Evolutionary conservation across 2,329 filamentous ascomycete genomes (phyloP), one percentile per base, ranked within the genome.

Genomic region (Trichoderma hamatum): DNA sequence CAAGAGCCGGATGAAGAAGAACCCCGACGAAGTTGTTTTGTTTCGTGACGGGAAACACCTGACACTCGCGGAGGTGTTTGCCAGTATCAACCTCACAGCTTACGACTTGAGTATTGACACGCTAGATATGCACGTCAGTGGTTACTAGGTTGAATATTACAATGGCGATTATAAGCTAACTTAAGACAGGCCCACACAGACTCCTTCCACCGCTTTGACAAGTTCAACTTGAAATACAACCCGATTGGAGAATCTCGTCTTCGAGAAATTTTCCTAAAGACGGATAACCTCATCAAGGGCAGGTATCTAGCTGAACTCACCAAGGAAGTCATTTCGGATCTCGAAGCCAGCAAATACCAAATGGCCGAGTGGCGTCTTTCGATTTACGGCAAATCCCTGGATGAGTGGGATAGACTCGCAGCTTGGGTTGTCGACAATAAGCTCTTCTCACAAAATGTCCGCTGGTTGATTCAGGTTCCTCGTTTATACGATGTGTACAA

Each of bases 1-100:
- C 84, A 99, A 99, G 82, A 97, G 94, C 81, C 99, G 99, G 82
- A 97, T 99, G 93, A 98, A 97, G 86, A 99, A 97, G 80, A 96
- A 88, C 21, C 94, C 94, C 0, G 92, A 98, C 75, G 96, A 99
- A 81, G 89, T 96, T 36, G 96, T 99, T 7, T 86, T 99, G 55
- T 96, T 90, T 79, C 88, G 96, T 77, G 96, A 99, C 79, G 95
- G 92, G 70, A 97, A 95, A 79, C 89, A 97, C 79, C 84, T 99
- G 74, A 98, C 96, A 0, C 82, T 99, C 70, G 89, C 89, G 69
- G 93, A 99, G 80, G 96, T 99, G 0, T 99, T 99, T 79, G 91
- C 97, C 75, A 97, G 94, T 81, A 97, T 99, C 82, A 97, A 97
- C 72, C 83, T 99, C 74, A 98, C 95, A 5, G 96, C 96, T 0